Percentiles rank a stretch among this genome's conserved stretches.
Evolutionary conservation across 495 filamentous ascomycete genomes (phyloP).

Genomic region (Darksidea phi): DNA sequence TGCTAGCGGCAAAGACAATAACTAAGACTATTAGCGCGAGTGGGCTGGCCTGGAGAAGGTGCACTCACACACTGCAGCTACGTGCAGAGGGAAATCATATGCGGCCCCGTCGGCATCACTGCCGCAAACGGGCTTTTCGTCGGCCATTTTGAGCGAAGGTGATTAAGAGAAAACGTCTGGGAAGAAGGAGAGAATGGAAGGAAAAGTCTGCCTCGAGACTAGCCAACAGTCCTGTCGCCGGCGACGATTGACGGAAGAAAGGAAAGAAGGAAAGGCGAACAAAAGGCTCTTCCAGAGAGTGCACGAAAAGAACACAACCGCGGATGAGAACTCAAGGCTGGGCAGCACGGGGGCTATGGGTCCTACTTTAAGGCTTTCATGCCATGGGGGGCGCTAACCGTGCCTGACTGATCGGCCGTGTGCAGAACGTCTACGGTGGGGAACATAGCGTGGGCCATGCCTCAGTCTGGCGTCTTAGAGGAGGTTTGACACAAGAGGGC

Average conservation of each 20-base stretch:
- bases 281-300: conserved; percentile 33
- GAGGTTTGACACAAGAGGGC: conserved; percentile 22
- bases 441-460: conserved; percentile 22
- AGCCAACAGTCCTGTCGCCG: conserved; percentile 15
- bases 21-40: conserved; percentile 20
- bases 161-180: background rate
- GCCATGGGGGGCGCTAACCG: conserved; percentile 19
- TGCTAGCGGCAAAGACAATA: conserved; percentile 41
- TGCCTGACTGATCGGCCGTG: conserved; percentile 17
- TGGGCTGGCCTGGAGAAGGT: background rate
- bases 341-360: conserved; percentile 24
- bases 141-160: conserved; percentile 4
- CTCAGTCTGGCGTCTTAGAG: conserved; percentile 21
- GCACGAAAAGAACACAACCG: conserved; percentile 23
- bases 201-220: conserved; percentile 9
- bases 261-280: conserved; percentile 10
- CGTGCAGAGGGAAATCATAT: conserved; percentile 52
- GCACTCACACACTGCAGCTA: conserved; percentile 51
- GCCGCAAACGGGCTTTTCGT: conserved; percentile 50
- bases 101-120: conserved; percentile 39
- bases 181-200: background rate
- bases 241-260: conserved; percentile 24
- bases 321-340: conserved; percentile 19
- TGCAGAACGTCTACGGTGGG: conserved; percentile 19
- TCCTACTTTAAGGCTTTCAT: conserved; percentile 24